Percentiles rank a stretch among this genome's conserved stretches.
Conservation (phyloP, 768 basidiomycete genomes). For the Gymnopilus junonius region DNA sequence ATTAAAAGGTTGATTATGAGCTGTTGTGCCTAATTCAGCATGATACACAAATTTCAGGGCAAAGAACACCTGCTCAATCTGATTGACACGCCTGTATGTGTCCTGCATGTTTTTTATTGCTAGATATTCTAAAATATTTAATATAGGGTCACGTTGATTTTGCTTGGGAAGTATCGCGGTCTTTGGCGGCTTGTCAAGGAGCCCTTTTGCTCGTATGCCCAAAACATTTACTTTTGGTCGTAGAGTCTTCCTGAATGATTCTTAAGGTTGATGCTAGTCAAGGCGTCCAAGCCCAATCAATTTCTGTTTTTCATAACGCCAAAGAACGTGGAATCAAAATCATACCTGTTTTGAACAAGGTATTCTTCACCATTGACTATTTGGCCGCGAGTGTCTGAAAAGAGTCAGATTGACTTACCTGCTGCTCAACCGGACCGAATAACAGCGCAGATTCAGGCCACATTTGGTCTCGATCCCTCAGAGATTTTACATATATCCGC, state of each 20-base stretch:
- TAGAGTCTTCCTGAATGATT: background rate
- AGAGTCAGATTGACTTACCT: conserved; percentile 83
- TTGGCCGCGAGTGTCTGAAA: background rate
- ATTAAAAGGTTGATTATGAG: conserved; percentile 1
- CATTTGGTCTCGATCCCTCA: conserved; percentile 77
- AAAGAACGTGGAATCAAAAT: conserved; percentile 79
- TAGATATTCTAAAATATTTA: background rate
- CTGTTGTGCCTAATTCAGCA: conserved; percentile 46
- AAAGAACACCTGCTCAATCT: conserved; percentile 82
- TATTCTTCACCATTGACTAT: conserved; percentile 26
- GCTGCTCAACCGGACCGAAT: conserved; percentile 85
- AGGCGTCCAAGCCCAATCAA: conserved; percentile 96
- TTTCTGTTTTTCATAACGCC: conserved; percentile 93
- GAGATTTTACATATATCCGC: conserved; percentile 87
- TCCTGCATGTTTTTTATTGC: conserved; percentile 19
- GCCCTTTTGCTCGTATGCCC: conserved; percentile 61
- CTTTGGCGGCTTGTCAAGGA: conserved; percentile 92
- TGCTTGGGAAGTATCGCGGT: conserved; percentile 94
- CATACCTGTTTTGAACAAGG: conserved; percentile 94
- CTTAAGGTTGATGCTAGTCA: conserved; percentile 91
- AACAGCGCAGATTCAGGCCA: conserved; percentile 78
- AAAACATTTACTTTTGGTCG: background rate
- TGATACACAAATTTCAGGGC: conserved; percentile 69
- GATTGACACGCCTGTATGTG: conserved; percentile 87
- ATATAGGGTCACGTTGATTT: conserved; percentile 95